Base-by-base conservation (phyloP, 2,329 filamentous ascomycete species). In the Gliomastix tumulicola region DNA sequence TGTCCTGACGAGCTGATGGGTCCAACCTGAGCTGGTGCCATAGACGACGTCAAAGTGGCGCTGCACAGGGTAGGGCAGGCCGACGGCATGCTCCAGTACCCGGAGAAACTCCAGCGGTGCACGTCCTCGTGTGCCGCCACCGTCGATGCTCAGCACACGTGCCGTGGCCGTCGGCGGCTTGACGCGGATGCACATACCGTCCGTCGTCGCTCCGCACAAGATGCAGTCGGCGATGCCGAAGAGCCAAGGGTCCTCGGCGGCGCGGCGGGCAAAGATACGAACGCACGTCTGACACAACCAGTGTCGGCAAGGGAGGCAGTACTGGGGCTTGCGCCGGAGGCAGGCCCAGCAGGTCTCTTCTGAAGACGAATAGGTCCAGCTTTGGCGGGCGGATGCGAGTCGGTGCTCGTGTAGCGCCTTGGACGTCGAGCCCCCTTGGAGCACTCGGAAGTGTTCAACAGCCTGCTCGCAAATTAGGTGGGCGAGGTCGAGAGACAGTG, bases 21-120 rank as follows among this genome's bases (percentile, higher is more conserved):
- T 41, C 23, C 15, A 12, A 36, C 40, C 37, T 13, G 40, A 42
- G 27, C 40, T 42, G 10, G 40, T 42, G n/a, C 40, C 37, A 31
- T 33, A 39, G 15, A 42, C 34, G 16, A 42, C 25, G 21, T 42
- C 40, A 30, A 42, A 42, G 28, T 39, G 23, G 12, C 27, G 31
- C 27, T 39, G 37, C 21, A 42, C 27, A 6, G 40, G 31, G 21
- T 37, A 36, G 11, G 37, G 40, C n/a, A 42, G 30, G 13, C 23
- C 40, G 32, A 42, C 34, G 10, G 21, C 27, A 9, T 42, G 23
- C 32, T 42, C 25, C 15, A 42, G 32, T 12, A 38, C 21, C 15
- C 30, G 30, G 15, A 42, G 36, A 25, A 35, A 39, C 17, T 39
- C 36, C 22, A 39, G 31, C 19, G 34, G 32, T 16, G 34, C 40